Evolutionary conservation across 2,329 filamentous ascomycete species (phyloP).

Genomic region (Sclerotinia sclerotiorum): DNA sequence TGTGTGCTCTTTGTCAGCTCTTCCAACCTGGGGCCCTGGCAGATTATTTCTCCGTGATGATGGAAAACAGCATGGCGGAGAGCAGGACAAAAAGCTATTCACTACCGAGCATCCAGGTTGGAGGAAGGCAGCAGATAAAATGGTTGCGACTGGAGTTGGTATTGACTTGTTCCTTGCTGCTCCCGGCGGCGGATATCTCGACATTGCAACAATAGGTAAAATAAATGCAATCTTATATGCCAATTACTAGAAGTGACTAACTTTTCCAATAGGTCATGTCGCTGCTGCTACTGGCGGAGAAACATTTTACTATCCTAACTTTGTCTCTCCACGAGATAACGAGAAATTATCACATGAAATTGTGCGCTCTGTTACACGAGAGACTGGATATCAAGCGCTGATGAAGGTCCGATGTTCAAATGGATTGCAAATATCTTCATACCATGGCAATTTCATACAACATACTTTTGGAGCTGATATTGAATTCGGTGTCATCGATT

Average conservation of each 20-base stretch:
- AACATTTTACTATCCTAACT: conserved; percentile 96
- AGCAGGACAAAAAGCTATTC: conserved; percentile 89
- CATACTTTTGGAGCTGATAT: conserved; percentile 93
- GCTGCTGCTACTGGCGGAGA: conserved; percentile 90
- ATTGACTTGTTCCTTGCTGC: conserved; percentile 94
- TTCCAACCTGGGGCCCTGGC: conserved; percentile 90
- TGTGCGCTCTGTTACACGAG: conserved; percentile 78
- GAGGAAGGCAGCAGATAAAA: conserved; percentile 81
- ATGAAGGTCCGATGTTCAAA: conserved; percentile 99
- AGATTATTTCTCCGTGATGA: conserved; percentile 84
- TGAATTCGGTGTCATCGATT: conserved; percentile 87
- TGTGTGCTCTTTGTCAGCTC: conserved; percentile 78
- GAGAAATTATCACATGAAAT: conserved; percentile 83
- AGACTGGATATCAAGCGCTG: conserved; percentile 91
- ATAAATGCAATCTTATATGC: conserved; percentile 24
- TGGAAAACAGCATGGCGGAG: conserved; percentile 78
- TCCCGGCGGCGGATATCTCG: conserved; percentile 85
- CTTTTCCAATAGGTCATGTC: conserved; percentile 65
- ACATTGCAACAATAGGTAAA: conserved; percentile 85
- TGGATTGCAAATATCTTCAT: conserved; percentile 87
- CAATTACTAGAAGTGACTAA: conserved; percentile 23
- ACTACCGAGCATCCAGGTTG: conserved; percentile 86
- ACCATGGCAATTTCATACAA: conserved; percentile 95
- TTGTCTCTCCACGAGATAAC: conserved; percentile 81
- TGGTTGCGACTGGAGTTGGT: conserved; percentile 84